A percentile compares a stretch with the other conserved stretches of the same genome.
These are phyloP conservation scores for Camellia lanceoleosa DNA, from an alignment of 148 eudicot species.

Conservation along the genomic window DNA sequence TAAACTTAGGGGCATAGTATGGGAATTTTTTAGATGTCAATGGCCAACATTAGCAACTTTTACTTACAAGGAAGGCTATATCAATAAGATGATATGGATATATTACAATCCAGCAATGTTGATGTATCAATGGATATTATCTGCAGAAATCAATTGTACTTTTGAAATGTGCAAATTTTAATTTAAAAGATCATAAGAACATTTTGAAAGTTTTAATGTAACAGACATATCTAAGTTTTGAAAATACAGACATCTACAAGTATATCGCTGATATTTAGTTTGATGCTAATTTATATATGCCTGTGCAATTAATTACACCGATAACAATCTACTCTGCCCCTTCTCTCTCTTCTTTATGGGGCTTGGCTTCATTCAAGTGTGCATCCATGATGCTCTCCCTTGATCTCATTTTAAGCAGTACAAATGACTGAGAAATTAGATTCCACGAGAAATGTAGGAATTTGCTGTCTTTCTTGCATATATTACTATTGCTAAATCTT, in stretches of 20 bases:
- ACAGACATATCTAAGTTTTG: not conserved
- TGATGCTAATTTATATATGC: no score
- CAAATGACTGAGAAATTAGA: not conserved
- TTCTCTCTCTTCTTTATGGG: no score
- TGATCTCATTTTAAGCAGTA: not conserved
- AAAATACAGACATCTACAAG: no score
- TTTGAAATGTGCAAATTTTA: no score
- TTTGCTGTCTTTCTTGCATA: not conserved
- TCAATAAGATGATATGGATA: not conserved
- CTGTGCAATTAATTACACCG: no score
- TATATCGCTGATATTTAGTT: no score
- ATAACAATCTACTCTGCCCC: no score
- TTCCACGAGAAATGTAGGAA: not conserved
- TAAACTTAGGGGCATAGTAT: no score
- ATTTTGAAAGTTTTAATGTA: not conserved
- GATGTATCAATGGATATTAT: not conserved
- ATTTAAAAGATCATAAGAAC: no score
- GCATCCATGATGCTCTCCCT: not conserved
- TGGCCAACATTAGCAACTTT: not conserved
- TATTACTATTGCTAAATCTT: not conserved
- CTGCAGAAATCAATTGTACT: no score
- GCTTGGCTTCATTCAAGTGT: not conserved
- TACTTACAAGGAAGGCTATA: not conserved
- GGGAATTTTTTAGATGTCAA: not conserved
- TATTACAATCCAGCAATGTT: not conserved